These are phyloP conservation scores for Beauveria caledonica DNA, from an alignment of 2,329 filamentous ascomycete species.

Conservation along the genomic window DNA sequence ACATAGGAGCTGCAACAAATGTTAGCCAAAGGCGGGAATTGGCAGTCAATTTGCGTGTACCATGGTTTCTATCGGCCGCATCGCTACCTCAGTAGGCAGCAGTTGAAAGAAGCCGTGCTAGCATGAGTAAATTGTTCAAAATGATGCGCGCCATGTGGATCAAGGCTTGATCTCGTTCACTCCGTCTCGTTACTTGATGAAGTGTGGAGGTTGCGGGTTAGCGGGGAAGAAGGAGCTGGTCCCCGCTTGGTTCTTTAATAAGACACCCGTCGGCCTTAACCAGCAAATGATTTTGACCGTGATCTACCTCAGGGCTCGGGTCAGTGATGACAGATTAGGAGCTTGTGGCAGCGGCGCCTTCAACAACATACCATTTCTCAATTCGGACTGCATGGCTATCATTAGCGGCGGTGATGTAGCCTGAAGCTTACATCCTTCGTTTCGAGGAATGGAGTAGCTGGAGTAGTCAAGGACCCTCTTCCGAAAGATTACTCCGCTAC, in stretches of 20 bases:
- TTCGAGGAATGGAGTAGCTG: not conserved
- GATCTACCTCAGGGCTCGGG: not conserved
- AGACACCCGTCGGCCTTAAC: not conserved
- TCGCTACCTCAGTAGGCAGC: not conserved
- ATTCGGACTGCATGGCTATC: not conserved
- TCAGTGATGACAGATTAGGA: not conserved
- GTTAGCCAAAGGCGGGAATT: not conserved
- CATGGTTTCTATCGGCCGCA: not conserved
- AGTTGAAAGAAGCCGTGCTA: not conserved
- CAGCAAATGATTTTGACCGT: not conserved
- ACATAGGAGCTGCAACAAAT: not conserved
- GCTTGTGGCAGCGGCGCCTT: not conserved
- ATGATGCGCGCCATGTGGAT: not conserved
- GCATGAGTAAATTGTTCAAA: too few relatives aligned
- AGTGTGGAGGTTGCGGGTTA: not conserved
- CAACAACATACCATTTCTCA: not conserved
- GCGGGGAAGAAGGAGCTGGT: not conserved
- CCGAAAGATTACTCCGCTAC: not conserved
- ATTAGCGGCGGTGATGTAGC: not conserved
- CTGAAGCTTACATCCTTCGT: not conserved
- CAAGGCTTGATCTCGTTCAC: not conserved
- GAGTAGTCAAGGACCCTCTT: constrained; percentile 1
- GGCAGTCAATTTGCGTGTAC: not conserved
- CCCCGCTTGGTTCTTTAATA: not conserved
- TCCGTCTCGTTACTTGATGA: not conserved